phyloP scores from a whole-genome alignment of 2,329 filamentous ascomycete genomes.

The Simplicillium sp. region DNA sequence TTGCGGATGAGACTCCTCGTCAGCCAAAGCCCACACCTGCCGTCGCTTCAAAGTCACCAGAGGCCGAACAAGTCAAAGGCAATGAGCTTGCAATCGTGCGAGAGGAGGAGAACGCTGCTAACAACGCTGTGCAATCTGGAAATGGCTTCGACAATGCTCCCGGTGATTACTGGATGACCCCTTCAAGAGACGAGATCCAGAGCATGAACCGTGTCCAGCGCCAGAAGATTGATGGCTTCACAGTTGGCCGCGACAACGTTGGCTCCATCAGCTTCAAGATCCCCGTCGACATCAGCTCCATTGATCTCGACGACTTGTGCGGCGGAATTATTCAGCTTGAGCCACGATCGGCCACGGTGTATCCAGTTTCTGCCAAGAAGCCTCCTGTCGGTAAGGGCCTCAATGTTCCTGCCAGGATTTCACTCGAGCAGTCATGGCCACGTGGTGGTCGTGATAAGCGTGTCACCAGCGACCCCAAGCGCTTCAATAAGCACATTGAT shows the following conservation, averaged over 20 bases:
- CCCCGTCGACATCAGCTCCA: slow-evolving; percentile 70
- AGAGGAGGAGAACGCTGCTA: slow-evolving; percentile 47
- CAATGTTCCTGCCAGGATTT: slow-evolving; percentile 82
- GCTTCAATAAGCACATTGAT: slow-evolving; percentile 72
- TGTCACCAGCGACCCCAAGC: slow-evolving; percentile 44
- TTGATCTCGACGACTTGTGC: slow-evolving; percentile 73
- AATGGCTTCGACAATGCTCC: slow-evolving; percentile 37
- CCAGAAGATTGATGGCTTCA: slow-evolving; percentile 63
- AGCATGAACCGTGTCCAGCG: slow-evolving; percentile 74
- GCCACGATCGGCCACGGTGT: slow-evolving; percentile 78
- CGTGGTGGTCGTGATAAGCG: slow-evolving; percentile 51
- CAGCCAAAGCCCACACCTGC: slow-evolving; percentile 40
- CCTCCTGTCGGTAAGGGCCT: slow-evolving; percentile 78
- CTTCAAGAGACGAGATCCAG: slow-evolving; percentile 63
- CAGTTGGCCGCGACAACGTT: slow-evolving; percentile 72
- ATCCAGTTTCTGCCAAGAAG: slow-evolving; percentile 67
- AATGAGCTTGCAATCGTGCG: slow-evolving; percentile 73
- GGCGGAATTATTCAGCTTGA: slow-evolving; percentile 67
- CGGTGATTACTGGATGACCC: slow-evolving; percentile 82
- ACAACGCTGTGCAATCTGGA: slow-evolving; percentile 15
- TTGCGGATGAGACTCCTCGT: slow-evolving; percentile 31
- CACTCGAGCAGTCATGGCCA: slow-evolving; percentile 90
- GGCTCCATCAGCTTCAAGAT: slow-evolving; percentile 75
- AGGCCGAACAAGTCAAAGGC: slow-evolving; percentile 63
- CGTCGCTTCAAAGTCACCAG: slow-evolving; percentile 33